These are phyloP conservation scores for Pyrenophora teres DNA, from an alignment of 2,329 filamentous ascomycete genomes.

Conservation along the genomic window DNA sequence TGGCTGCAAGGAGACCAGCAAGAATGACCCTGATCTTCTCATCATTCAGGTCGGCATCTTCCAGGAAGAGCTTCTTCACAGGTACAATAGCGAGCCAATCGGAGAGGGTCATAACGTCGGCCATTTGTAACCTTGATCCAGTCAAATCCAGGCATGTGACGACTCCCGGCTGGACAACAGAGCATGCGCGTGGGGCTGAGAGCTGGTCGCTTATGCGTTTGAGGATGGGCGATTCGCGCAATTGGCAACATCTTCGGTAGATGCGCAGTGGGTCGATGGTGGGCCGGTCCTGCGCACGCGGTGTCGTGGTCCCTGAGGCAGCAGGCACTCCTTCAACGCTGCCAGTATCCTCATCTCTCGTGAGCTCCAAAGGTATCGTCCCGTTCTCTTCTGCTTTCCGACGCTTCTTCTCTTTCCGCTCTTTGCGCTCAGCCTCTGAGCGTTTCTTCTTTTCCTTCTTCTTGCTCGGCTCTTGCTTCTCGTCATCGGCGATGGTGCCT, in stretches of 20 bases:
- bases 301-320: conserved; percentile 30
- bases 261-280: conserved; percentile 92
- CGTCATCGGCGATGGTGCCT: conserved; percentile 40
- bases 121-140: conserved; percentile 79
- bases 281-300: conserved; percentile 67
- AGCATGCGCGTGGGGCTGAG: conserved; percentile 68
- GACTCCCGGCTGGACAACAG: conserved; percentile 69
- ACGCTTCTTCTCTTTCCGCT: conserved; percentile 86
- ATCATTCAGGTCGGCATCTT: conserved; percentile 85
- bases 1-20: conserved; percentile 81
- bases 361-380: conserved; percentile 80
- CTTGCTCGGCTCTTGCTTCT: conserved; percentile 56
- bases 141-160: conserved; percentile 83
- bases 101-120: conserved; percentile 83
- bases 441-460: conserved; percentile 97
- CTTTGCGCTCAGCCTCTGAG: conserved; percentile 89
- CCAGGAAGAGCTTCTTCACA: conserved; percentile 81
- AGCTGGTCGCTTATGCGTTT: conserved; percentile 93
- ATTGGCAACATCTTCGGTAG: conserved; percentile 90
- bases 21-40: conserved; percentile 86
- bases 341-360: conserved; percentile 63
- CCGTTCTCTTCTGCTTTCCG: conserved; percentile 87
- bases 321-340: conserved; percentile 26
- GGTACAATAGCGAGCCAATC: conserved; percentile 95
- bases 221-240: conserved; percentile 88